Evolutionary conservation across 768 basidiomycete species (phyloP), one percentile per base, ranked within the genome.

Genomic region (Psilocybe subaeruginosa): DNA sequence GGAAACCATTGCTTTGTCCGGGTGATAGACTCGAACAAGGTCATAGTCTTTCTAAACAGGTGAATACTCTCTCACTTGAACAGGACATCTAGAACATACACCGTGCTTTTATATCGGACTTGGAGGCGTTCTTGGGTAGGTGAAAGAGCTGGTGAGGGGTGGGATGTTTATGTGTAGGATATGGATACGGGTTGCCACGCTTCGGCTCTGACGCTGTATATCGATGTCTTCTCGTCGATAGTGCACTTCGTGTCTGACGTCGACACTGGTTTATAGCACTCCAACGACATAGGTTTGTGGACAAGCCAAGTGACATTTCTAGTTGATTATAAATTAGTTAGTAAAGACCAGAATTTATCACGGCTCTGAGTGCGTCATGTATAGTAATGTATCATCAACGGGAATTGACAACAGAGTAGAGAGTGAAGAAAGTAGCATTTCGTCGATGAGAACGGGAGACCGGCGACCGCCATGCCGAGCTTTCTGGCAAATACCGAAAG

Each of bases 1-100:
- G 11, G 72, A 68, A 9, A 69, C 56, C 59, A 73, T 73, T 23
- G 79, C 76, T 45, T 88, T 88, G 71, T 93, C 91, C 2, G 91
- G 91, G 70, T 93, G 91, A 72, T 92, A 91, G 59, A 91, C 80
- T 43, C 87, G 81, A 33, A 92, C 91, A 48, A 93, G 89, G 64
- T 92, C 91, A 68, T 86, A 91, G 72, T 92, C 91, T 93, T 64
- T 7, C 57, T n/a, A 56, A 51, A 52, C 47, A 16, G 51, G 35
- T 16, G 37, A 35, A 48, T 41, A 14, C 30, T 30, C 41, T 50
- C 43, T 14, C 37, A 33, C 23, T 58, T 19, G 33, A 45, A 45
- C 30, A 29, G 30, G 46, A 58, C 12, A 54, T 19, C 14, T 8
- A 9, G 55, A 17, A 79, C 79, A 63, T 66, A 86, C 86, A 88